Conservation (phyloP, 2,329 filamentous ascomycete species). For the Fusarium chuoi region DNA sequence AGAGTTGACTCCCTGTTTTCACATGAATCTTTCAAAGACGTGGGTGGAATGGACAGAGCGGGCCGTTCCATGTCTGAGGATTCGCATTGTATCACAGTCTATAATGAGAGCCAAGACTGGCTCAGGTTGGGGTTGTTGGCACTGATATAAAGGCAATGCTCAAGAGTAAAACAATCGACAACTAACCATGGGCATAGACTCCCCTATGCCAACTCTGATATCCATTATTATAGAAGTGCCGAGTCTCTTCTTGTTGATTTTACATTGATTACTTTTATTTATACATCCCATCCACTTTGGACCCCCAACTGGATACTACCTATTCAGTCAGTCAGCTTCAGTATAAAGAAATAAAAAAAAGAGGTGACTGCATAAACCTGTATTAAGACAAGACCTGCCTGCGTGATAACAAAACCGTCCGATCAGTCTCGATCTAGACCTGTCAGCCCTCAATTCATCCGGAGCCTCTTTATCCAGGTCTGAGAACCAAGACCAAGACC, state of each 20-base stretch:
- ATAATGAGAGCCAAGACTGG: not conserved
- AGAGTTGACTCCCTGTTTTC: conserved; percentile 9
- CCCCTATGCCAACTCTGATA: not conserved
- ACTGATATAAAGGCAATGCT: not conserved
- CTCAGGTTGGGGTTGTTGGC: not conserved
- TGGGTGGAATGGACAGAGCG: conserved; percentile 14
- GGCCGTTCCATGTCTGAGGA: conserved; percentile 34
- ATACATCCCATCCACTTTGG: conserved; percentile 8
- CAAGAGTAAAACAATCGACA: not conserved
- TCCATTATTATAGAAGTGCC: not conserved
- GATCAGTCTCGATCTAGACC: not conserved
- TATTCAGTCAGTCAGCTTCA: conserved; percentile 2
- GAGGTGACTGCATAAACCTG: conserved; percentile 7
- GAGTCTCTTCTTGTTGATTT: not conserved
- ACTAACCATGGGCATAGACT: not conserved
- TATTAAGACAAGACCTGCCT: not conserved
- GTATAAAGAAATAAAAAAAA: conserved; percentile 12
- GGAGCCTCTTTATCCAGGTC: not conserved
- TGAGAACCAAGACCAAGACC: not conserved
- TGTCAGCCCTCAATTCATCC: not conserved
- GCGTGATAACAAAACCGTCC: not conserved
- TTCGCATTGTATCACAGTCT: conserved; percentile 9
- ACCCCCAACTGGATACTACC: not conserved
- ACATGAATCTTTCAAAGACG: conserved; percentile 9
- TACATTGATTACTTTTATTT: conserved; percentile 11